phyloP scores from a whole-genome alignment of 2,329 filamentous ascomycete species.

The Macrophomina pseudophaseolina region DNA sequence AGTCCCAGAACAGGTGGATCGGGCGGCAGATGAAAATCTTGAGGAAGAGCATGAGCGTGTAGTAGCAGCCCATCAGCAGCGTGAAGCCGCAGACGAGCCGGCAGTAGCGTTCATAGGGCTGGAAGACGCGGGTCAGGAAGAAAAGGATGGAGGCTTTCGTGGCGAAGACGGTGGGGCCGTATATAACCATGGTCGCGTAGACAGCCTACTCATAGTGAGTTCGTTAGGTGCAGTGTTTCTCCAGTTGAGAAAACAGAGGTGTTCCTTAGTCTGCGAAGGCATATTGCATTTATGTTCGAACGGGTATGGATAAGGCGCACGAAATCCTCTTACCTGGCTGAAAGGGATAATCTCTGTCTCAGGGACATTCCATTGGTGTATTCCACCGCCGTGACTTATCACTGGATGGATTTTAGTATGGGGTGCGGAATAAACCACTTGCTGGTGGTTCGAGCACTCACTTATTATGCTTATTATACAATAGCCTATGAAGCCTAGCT shows the following conservation, averaged over 20 bases:
- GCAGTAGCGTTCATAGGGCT: slow-evolving; percentile 41
- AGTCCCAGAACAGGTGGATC: slow-evolving; percentile 44
- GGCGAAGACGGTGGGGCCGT: slow-evolving; percentile 48
- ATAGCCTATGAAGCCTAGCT: slow-evolving; percentile 38
- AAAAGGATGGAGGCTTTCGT: slow-evolving; percentile 46
- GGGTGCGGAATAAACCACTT: background rate
- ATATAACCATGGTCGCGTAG: slow-evolving; percentile 46
- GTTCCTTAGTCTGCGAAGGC: no score
- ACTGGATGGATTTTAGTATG: slow-evolving; percentile 36
- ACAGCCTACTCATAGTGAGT: slow-evolving; percentile 33
- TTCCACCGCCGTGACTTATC: slow-evolving; percentile 44
- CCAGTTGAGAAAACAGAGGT: background rate
- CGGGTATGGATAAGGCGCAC: background rate
- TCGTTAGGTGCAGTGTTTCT: background rate
- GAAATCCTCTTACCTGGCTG: slow-evolving; percentile 33
- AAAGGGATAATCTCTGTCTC: slow-evolving; percentile 32
- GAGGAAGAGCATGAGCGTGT: slow-evolving; percentile 42
- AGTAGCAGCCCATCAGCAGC: slow-evolving; percentile 42
- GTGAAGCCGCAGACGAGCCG: slow-evolving; percentile 44
- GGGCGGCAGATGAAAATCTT: slow-evolving; percentile 48
- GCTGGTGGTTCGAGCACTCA: background rate
- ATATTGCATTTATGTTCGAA: background rate
- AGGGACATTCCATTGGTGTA: slow-evolving; percentile 35
- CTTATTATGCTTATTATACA: slow-evolving; percentile 31
- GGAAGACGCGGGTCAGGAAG: slow-evolving; percentile 47